Evolutionary conservation across 495 filamentous ascomycete genomes (phyloP), one percentile per base, ranked within the genome.

Genomic region (Massariosphaeria phaeospora): DNA sequence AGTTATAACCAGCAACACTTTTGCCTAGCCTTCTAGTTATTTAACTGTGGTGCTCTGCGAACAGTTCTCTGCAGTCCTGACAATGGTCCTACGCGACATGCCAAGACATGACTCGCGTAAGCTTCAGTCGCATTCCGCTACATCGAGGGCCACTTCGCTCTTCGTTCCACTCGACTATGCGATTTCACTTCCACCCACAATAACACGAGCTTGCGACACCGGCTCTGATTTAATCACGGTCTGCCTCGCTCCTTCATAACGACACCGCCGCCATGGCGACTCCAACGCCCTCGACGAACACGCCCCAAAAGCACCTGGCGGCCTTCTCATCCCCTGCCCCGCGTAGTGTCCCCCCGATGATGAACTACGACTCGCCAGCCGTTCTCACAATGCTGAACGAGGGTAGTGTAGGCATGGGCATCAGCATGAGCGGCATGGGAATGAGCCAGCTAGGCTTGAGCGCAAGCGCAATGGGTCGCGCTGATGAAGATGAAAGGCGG

Each of bases 401-500:
- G 17, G 60, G 58, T 18, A 55, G 62, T 11, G 62, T 59, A 1
- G 63, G 56, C 30, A 63, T 65, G 55, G 68, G 69, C 18, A 60
- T 68, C 25, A 68, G 65, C 38, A 65, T 68, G 45, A 61, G 66
- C 33, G 60, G 61, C 29, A 42, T 72, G 38, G 55, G 52, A 21
- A 45, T 61, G 41, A 67, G 64, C 65, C 52, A 57, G 9, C 34
- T 67, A 12, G 66, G 63, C 0, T 29, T 62, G 12, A 67, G 62
- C 62, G 61, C 53, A 24, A 51, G 53, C 26, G 49, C 61, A 15
- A 60, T 70, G 55, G 48, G 57, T 13, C 44, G 63, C 35, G 30
- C 51, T 18, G 76, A 79, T 45, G 81, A 84, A 34, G 82, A 84
- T 30, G 81, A 84, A 57, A 66, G 74, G 43, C 67, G 74, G 33